Evolutionary conservation across 306 rosid genomes (phyloP).

Genomic region (Aeschynomene evenia): DNA sequence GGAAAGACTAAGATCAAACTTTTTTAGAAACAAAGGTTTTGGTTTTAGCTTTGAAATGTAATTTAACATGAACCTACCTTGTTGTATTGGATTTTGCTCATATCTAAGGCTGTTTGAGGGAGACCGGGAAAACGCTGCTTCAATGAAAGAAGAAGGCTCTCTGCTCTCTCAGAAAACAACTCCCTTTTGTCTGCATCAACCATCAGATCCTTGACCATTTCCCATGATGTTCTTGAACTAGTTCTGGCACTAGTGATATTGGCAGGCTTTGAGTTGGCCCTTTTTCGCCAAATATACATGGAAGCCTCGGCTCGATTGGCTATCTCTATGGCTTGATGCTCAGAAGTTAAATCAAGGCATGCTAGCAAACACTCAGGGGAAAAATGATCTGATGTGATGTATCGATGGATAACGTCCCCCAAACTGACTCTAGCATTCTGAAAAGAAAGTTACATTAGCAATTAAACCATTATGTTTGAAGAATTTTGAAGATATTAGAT

Average conservation of each 20-base stretch:
- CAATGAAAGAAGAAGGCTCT: constrained; percentile 73
- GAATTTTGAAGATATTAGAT: background rate
- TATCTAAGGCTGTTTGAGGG: constrained; percentile 85
- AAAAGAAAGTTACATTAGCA: constrained; percentile 32
- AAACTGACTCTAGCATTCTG: constrained; percentile 84
- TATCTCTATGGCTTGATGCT: constrained; percentile 92
- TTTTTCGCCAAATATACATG: constrained; percentile 69
- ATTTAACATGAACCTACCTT: constrained; percentile 75
- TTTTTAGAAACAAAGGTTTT: background rate
- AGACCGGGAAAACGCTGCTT: constrained; percentile 93
- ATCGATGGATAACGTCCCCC: constrained; percentile 89
- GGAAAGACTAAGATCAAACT: background rate
- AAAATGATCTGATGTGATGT: constrained; percentile 84
- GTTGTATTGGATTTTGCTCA: constrained; percentile 93
- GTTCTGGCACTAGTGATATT: constrained; percentile 37
- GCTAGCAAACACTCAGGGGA: constrained; percentile 80
- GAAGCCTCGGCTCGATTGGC: constrained; percentile 85
- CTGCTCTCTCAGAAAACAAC: constrained; percentile 86
- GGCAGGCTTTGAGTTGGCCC: constrained; percentile 52
- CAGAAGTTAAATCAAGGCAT: constrained; percentile 86
- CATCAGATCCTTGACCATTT: constrained; percentile 94
- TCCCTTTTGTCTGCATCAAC: constrained; percentile 84
- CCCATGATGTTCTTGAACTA: constrained; percentile 88
- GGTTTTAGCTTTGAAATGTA: background rate
- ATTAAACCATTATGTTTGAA: background rate